These are phyloP conservation scores for Trypanosoma scelopori DNA, from an alignment of 208 protist genomes.

Conservation along the genomic window DNA sequence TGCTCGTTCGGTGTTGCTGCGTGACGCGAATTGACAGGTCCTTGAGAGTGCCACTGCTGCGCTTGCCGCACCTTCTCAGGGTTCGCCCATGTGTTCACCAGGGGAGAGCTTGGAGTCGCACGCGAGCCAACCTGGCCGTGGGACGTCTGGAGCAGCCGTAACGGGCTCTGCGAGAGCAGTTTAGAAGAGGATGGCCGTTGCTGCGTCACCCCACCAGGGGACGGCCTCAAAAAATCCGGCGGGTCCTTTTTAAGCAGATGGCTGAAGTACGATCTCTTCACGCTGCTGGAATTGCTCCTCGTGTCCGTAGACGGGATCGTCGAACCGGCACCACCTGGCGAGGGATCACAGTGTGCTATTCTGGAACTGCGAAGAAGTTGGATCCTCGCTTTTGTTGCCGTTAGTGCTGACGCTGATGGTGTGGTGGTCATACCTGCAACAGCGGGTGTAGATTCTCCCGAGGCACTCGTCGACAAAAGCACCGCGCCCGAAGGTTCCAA, in stretches of 20 bases:
- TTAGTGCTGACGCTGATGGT: too few relatives aligned
- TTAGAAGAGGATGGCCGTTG: not conserved
- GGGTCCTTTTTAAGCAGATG: slow-evolving; percentile 33
- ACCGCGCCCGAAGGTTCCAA: not conserved
- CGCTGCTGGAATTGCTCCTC: not conserved
- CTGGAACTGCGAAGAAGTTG: not conserved
- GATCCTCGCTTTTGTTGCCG: too few relatives aligned
- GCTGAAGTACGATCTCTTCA: slow-evolving; percentile 21
- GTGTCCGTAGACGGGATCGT: not conserved
- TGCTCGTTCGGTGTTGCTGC: not conserved
- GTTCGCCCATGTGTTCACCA: slow-evolving; percentile 5
- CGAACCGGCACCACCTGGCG: slow-evolving; percentile 6
- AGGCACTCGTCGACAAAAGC: not conserved
- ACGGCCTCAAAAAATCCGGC: slow-evolving; percentile 32
- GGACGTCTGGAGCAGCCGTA: not conserved
- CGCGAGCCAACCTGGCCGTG: slow-evolving; percentile 1
- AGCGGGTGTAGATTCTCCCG: not conserved
- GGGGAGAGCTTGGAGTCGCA: not conserved
- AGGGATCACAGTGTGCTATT: not conserved
- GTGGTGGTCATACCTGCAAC: not conserved
- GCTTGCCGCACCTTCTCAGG: not conserved
- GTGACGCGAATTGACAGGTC: not conserved
- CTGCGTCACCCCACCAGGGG: not conserved
- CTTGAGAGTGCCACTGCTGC: not conserved
- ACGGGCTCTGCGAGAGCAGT: not conserved